phyloP scores from a whole-genome alignment of 352 stramenopile species.

The Phytophthora fragariae region DNA sequence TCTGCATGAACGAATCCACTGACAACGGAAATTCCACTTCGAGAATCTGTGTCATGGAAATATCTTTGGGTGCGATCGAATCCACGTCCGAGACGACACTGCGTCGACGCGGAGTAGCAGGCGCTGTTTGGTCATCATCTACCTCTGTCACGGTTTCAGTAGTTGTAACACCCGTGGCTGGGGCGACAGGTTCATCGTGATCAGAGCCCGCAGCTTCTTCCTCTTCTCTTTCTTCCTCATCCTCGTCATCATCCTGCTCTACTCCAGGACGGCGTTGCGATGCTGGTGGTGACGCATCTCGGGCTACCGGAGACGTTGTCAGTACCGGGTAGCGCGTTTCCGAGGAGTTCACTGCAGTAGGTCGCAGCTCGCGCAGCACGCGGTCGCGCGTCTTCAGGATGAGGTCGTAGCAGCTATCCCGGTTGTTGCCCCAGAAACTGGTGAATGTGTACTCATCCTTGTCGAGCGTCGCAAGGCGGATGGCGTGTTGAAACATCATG shows the following conservation, averaged over 20 bases:
- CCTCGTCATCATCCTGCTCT: constrained; percentile 22
- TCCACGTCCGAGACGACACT: constrained; percentile 74
- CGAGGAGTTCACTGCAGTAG: constrained; percentile 22
- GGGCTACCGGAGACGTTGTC: constrained; percentile 25
- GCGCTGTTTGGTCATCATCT: constrained; percentile 20
- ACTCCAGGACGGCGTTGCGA: constrained; percentile 7
- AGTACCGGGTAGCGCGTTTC: constrained; percentile 21
- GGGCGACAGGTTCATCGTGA: constrained; percentile 4
- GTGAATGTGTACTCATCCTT: constrained; percentile 89
- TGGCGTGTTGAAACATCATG: constrained; percentile 82
- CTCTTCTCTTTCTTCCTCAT: constrained; percentile 9
- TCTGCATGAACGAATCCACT: constrained; percentile 72
- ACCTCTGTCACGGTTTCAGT: constrained; percentile 5
- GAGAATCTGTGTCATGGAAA: constrained; percentile 77
- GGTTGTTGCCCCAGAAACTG: constrained; percentile 87
- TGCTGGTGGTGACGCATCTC: constrained; percentile 1
- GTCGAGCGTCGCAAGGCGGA: constrained; percentile 68
- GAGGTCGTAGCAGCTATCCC: constrained; percentile 83
- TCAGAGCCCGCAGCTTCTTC: constrained; percentile 11
- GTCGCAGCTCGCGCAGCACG: constrained; percentile 45
- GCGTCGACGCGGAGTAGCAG: constrained; percentile 29
- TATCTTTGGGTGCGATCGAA: constrained; percentile 68
- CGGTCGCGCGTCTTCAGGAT: constrained; percentile 70
- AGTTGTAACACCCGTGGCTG: constrained; percentile 2
- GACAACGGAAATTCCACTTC: constrained; percentile 70